Percentiles rank a stretch among this genome's conserved stretches.
Conservation (phyloP, 768 basidiomycete genomes). For the Mycena galericulata region DNA sequence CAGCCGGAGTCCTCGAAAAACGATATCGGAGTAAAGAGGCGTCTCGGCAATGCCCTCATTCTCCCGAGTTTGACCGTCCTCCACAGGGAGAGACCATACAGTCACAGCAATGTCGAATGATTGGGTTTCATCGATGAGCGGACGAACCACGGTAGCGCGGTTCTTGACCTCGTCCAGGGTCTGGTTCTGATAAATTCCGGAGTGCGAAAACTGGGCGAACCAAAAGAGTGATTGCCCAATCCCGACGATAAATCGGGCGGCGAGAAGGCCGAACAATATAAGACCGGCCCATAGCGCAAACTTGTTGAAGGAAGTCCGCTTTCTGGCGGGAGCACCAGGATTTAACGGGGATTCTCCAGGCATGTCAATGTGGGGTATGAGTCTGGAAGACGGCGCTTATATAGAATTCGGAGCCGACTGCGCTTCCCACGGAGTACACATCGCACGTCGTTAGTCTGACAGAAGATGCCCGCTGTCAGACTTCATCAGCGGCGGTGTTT, state of each 20-base stretch:
- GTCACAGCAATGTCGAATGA: conserved; percentile 33
- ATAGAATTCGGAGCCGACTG: too few relatives aligned
- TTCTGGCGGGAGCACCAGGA: conserved; percentile 9
- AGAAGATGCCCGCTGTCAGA: too few relatives aligned
- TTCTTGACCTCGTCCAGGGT: conserved; percentile 23
- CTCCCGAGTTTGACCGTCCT: neutral
- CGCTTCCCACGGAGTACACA: too few relatives aligned
- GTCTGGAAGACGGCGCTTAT: too few relatives aligned
- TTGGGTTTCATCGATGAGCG: conserved; percentile 28
- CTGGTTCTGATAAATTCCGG: conserved; percentile 28
- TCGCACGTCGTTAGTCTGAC: too few relatives aligned
- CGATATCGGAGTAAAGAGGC: conserved; percentile 30
- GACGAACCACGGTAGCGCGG: conserved; percentile 23
- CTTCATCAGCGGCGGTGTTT: too few relatives aligned
- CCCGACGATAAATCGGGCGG: neutral
- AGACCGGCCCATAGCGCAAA: conserved; percentile 11
- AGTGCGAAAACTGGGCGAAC: conserved; percentile 24
- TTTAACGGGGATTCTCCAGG: neutral
- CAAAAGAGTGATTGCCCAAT: conserved; percentile 11
- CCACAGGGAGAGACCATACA: conserved; percentile 21
- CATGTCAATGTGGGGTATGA: neutral
- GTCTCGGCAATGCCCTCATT: conserved; percentile 1
- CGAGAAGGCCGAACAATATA: conserved; percentile 7
- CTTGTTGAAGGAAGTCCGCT: conserved; percentile 1
- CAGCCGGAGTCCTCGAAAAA: conserved; percentile 25